Base-by-base conservation (phyloP, 2,329 filamentous ascomycete species). In the Dichotomopilus funicola region DNA sequence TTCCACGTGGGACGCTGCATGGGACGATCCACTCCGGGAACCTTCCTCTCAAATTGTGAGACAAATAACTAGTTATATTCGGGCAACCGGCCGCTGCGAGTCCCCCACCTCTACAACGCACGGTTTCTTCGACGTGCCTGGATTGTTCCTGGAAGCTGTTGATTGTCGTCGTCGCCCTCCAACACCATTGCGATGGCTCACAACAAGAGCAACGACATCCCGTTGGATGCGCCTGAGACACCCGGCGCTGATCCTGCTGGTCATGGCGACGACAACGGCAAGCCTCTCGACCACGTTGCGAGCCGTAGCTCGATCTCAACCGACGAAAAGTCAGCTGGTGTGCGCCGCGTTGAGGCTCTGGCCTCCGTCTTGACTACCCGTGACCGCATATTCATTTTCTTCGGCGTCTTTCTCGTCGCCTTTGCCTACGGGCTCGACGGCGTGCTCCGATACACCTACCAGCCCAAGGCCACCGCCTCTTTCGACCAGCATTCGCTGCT, bases 361-460 rank as follows among this genome's bases (percentile, higher is more conserved):
- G 70, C 77, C 6, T 68, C 73, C 7, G 74, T 79, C 59, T 75
- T 85, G 40, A 81, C 77, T 13, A 59, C 68, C 4, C 56, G 62
- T 11, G 80, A 86, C 65, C 79, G 80, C 35, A 60, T 80, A 57
- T 72, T 75, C 58, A 75, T 87, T 65, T 86, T 86, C 68, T 63
- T 78, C 8, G 74, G 81, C 31, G 73, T 86, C 59, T 86, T 87
- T 65, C 66, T 87, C 36, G 71, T 86, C 52, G 78, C 82, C 9
- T 87, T 85, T 66, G 80, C 77, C 37, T 87, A 86, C 65, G 79
- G 80, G 1, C 72, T 86, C 27, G 82, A 85, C 59, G 78, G 78
- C 31, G 78, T 73, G 1, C 72, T 85, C 44, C 75, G 82, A 11
- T 77, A 75, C 59, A 73, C 75, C 6, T 82, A 79, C 66, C 80